phyloP scores from a whole-genome alignment of 2,329 filamentous ascomycete species.

The Claviceps spartinae region DNA sequence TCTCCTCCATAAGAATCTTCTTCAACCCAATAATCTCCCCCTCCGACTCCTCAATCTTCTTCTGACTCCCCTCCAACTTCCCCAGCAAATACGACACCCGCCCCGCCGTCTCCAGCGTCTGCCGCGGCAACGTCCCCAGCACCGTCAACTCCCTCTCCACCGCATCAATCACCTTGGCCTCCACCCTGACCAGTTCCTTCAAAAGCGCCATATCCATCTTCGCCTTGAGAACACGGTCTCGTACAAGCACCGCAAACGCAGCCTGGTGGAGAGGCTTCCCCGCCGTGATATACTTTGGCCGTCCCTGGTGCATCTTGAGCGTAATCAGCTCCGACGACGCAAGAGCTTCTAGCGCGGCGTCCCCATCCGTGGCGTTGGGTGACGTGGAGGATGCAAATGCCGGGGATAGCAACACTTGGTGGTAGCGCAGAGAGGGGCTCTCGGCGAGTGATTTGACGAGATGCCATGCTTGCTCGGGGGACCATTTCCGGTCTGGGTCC shows the following conservation, averaged over 20 bases:
- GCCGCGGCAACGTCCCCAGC: slow-evolving; percentile 55
- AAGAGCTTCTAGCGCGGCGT: slow-evolving; percentile 64
- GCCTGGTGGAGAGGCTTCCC: slow-evolving; percentile 79
- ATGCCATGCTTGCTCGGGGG: slow-evolving; percentile 77
- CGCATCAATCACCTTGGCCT: slow-evolving; percentile 63
- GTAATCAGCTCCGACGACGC: slow-evolving; percentile 78
- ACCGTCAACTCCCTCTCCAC: slow-evolving; percentile 63
- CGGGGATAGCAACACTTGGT: slow-evolving; percentile 66
- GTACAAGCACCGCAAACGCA: slow-evolving; percentile 59
- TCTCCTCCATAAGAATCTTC: slow-evolving; percentile 38
- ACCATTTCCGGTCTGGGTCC: slow-evolving; percentile 50
- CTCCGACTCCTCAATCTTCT: slow-evolving; percentile 62
- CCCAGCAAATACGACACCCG: slow-evolving; percentile 58
- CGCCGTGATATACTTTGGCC: slow-evolving; percentile 63
- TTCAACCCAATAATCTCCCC: slow-evolving; percentile 57
- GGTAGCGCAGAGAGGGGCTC: slow-evolving; percentile 62
- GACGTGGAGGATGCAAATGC: slow-evolving; percentile 51
- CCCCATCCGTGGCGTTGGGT: slow-evolving; percentile 43
- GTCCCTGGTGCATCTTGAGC: slow-evolving; percentile 58
- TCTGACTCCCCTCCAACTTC: slow-evolving; percentile 63
- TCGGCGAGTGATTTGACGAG: slow-evolving; percentile 66
- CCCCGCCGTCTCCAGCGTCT: slow-evolving; percentile 52
- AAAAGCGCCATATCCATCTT: slow-evolving; percentile 61
- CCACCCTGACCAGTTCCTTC: slow-evolving; percentile 53
- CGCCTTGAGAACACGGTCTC: slow-evolving; percentile 59